phyloP scores from a whole-genome alignment of 2,329 filamentous ascomycete genomes.

The Colletotrichum sp. region DNA sequence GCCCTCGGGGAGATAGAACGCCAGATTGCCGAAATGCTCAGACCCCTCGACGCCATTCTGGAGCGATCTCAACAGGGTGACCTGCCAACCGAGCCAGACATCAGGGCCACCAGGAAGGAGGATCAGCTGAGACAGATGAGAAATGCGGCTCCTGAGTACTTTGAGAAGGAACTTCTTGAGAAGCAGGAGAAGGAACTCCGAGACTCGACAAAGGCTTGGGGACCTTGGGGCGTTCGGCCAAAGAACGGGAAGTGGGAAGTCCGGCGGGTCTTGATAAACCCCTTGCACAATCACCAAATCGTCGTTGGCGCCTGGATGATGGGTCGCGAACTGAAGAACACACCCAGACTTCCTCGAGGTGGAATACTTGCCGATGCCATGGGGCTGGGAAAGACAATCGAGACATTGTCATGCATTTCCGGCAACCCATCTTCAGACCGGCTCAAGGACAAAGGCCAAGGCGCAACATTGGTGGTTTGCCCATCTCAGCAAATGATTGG shows the following conservation, averaged over 20 bases:
- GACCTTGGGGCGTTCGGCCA: neutral
- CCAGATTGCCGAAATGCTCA: too few species aligned
- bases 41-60: too few species aligned
- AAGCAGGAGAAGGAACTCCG: too few species aligned
- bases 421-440: slow-evolving; percentile 43
- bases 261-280: too few species aligned
- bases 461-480: slow-evolving; percentile 37
- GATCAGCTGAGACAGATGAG: neutral
- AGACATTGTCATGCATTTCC: slow-evolving; percentile 41
- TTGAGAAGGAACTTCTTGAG: too few species aligned
- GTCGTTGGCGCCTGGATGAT: slow-evolving; percentile 60
- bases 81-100: too few species aligned
- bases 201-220: neutral
- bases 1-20: too few species aligned
- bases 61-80: too few species aligned
- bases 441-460: slow-evolving; percentile 38
- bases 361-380: slow-evolving; percentile 68
- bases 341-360: slow-evolving; percentile 36
- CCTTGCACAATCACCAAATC: slow-evolving; percentile 48
- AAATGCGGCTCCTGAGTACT: too few species aligned
- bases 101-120: neutral
- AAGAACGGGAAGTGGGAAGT: too few species aligned
- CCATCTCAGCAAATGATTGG: slow-evolving; percentile 21
- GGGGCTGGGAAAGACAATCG: slow-evolving; percentile 70
- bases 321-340: slow-evolving; percentile 44